These are phyloP conservation scores for Ulmus americana DNA, from an alignment of 331 rosid genomes.

Conservation along the genomic window DNA sequence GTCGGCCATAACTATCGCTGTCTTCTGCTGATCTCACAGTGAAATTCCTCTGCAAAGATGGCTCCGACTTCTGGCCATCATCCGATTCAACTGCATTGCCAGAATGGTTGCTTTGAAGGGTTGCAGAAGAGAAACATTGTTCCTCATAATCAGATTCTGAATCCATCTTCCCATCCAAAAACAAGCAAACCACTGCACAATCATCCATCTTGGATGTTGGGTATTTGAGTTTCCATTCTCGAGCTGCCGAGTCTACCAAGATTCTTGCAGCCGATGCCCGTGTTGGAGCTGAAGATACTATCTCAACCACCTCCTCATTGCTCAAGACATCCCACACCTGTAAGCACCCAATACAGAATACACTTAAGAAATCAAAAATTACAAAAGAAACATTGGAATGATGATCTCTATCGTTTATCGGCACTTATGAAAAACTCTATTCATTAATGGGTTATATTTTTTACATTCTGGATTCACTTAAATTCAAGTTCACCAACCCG, in stretches of 20 bases:
- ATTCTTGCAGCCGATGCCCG: conserved; percentile 64
- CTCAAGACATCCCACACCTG: conserved; percentile 96
- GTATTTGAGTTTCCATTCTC: conserved; percentile 83
- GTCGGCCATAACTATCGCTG: conserved; percentile 32
- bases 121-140: conserved; percentile 63
- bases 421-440: neutral
- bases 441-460: neutral
- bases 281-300: conserved; percentile 57
- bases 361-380: neutral
- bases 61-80: conserved; percentile 70
- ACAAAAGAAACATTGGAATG: no score
- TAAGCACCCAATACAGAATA: conserved; percentile 2
- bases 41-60: conserved; percentile 64
- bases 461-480: neutral
- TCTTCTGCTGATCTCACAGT: conserved; percentile 68
- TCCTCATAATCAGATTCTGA: conserved; percentile 79
- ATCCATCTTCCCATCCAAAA: conserved; percentile 88
- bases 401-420: no score
- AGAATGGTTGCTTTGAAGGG: conserved; percentile 52
- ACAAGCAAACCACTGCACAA: conserved; percentile 85
- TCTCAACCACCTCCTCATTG: conserved; percentile 85
- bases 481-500: neutral
- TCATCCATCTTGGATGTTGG: conserved; percentile 97
- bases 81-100: conserved; percentile 60
- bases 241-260: conserved; percentile 79